phyloP scores from a whole-genome alignment of 805 yeast species.

The Pichia heedii region DNA sequence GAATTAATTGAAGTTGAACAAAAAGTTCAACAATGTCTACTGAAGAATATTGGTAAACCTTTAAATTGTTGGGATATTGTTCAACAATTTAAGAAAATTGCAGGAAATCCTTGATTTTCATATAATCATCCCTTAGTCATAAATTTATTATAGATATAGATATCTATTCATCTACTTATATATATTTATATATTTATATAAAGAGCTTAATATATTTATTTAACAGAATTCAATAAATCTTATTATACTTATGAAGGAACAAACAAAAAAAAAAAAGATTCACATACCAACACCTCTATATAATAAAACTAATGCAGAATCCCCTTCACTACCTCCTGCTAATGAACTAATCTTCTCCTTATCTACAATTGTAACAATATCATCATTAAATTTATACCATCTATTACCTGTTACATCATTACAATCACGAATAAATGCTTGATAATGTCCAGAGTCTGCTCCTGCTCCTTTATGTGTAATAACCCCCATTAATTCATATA shows the following conservation, averaged over 20 bases:
- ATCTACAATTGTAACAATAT: slow-evolving; percentile 68
- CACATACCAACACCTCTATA: slow-evolving; percentile 74
- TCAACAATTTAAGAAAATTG: slow-evolving; percentile 54
- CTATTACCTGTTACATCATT: slow-evolving; percentile 53
- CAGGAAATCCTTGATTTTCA: slow-evolving; percentile 17
- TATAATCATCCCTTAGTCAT: too few relatives aligned
- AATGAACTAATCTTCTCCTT: slow-evolving; percentile 75
- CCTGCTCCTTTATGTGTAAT: slow-evolving; percentile 92
- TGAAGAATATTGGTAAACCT: slow-evolving; percentile 51
- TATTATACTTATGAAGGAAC: too few relatives aligned
- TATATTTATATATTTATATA: background rate
- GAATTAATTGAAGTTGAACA: slow-evolving; percentile 39
- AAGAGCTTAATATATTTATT: too few relatives aligned
- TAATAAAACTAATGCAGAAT: slow-evolving; percentile 81
- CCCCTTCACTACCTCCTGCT: slow-evolving; percentile 98
- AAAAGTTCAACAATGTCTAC: slow-evolving; percentile 50
- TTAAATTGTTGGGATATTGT: slow-evolving; percentile 81
- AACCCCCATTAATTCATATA: slow-evolving; percentile 74
- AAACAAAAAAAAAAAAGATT: background rate
- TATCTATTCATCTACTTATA: background rate
- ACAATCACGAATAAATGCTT: slow-evolving; percentile 73
- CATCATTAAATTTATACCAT: slow-evolving; percentile 97
- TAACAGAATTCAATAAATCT: too few relatives aligned
- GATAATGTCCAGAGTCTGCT: slow-evolving; percentile 97
- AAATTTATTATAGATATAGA: too few relatives aligned